These are phyloP conservation scores for Ophiocordyceps robertsii DNA, from an alignment of 2,329 filamentous ascomycete species.

Conservation along the genomic window DNA sequence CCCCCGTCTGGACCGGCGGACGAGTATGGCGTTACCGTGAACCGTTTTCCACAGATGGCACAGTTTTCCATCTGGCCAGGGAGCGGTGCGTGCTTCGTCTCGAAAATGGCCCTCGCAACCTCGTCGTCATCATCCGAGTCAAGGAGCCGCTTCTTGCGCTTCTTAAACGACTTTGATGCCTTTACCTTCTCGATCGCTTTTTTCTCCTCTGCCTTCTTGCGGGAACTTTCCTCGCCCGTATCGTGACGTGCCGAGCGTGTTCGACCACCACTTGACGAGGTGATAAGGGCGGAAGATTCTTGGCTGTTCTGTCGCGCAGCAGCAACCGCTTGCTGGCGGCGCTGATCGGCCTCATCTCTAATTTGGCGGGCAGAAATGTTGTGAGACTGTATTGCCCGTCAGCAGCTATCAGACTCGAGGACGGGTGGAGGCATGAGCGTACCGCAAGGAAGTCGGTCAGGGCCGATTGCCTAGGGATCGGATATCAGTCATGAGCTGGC, in stretches of 20 bases:
- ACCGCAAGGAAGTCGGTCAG: constrained; percentile 40
- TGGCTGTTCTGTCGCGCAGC: constrained; percentile 9
- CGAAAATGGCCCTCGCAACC: constrained; percentile 32
- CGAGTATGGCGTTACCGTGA: constrained; percentile 85
- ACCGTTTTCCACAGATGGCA: constrained; percentile 71
- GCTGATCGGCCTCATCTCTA: constrained; percentile 31
- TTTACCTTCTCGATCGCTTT: constrained; percentile 49
- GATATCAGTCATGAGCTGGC: constrained; percentile 3
- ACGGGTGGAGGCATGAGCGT: constrained; percentile 6
- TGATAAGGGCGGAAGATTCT: constrained; percentile 6
- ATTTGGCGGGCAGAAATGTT: constrained; percentile 55
- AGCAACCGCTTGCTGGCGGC: constrained; percentile 26
- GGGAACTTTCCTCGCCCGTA: background rate
- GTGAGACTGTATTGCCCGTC: constrained; percentile 37
- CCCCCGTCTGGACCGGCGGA: constrained; percentile 72
- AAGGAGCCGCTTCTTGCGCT: constrained; percentile 27
- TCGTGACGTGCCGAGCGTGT: background rate
- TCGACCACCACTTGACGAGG: constrained; percentile 14
- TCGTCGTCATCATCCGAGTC: constrained; percentile 36
- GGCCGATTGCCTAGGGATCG: constrained; percentile 29
- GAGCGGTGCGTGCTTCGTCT: constrained; percentile 36
- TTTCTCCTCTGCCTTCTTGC: constrained; percentile 24
- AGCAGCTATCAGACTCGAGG: constrained; percentile 3
- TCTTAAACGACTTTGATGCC: constrained; percentile 43
- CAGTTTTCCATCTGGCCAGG: constrained; percentile 86